phyloP scores from a whole-genome alignment of 352 stramenopile species.

The Aphanomyces invadans region DNA sequence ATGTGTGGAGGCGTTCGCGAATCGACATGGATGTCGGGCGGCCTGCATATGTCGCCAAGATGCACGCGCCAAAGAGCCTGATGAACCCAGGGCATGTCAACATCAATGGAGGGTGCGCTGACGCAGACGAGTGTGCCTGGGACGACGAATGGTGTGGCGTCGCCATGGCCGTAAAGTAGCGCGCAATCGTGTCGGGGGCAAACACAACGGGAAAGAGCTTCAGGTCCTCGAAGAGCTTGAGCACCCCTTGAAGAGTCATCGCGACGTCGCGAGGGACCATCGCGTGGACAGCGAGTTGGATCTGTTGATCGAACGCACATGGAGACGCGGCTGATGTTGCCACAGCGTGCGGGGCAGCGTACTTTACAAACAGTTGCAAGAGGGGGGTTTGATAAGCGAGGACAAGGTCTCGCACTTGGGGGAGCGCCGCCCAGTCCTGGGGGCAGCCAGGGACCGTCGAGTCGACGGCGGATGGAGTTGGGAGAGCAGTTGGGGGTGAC shows the following conservation, averaged over 20 bases:
- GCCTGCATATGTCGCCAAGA: conserved; percentile 44
- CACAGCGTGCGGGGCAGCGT: conserved; percentile 27
- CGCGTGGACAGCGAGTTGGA: not conserved
- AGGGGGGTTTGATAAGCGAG: conserved; percentile 43
- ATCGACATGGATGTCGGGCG: conserved; percentile 34
- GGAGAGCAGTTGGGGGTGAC: too few relatives aligned
- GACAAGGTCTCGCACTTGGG: conserved; percentile 59
- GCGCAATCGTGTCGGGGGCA: conserved; percentile 40
- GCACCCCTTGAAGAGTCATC: conserved; percentile 32
- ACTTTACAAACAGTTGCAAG: conserved; percentile 46
- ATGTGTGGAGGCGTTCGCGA: conserved; percentile 55
- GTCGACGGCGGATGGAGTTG: conserved; percentile 21
- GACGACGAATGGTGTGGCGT: not conserved
- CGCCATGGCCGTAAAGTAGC: conserved; percentile 32
- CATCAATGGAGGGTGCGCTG: conserved; percentile 29
- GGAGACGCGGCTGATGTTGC: not conserved
- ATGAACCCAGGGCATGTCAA: conserved; percentile 43
- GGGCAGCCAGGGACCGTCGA: conserved; percentile 46
- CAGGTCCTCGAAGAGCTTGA: conserved; percentile 53
- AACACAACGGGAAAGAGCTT: conserved; percentile 49
- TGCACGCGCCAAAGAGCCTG: conserved; percentile 51
- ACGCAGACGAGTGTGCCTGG: conserved; percentile 23
- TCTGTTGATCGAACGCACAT: not conserved
- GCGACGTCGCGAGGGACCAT: not conserved
- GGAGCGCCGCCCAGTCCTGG: conserved; percentile 40